A percentile compares a stretch with the other conserved stretches of the same genome.
Conservation (phyloP, 257 asterid genomes). For the Rhazya stricta region DNA sequence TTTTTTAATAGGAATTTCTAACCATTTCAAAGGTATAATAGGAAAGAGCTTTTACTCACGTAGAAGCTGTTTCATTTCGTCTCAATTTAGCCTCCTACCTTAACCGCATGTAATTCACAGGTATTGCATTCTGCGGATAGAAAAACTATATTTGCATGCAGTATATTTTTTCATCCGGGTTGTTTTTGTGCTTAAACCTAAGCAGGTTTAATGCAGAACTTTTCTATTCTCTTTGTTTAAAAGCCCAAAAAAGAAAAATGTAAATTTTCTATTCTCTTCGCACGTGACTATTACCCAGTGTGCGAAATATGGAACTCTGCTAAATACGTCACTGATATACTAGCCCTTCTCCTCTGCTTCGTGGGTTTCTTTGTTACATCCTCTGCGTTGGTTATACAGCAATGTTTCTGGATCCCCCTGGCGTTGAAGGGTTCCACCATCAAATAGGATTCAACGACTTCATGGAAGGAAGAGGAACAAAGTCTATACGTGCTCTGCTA, state of each 20-base stretch:
- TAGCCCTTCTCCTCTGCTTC: not conserved
- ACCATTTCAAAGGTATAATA: not conserved
- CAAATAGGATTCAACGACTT: not conserved
- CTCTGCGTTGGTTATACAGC: not conserved
- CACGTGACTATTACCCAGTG: not conserved
- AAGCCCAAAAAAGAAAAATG: no score
- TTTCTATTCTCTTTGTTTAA: not conserved
- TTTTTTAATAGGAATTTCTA: not conserved
- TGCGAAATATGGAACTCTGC: not conserved
- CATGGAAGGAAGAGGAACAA: not conserved
- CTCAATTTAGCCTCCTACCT: not conserved
- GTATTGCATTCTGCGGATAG: not conserved
- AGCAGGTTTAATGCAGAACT: not conserved
- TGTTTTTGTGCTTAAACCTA: not conserved
- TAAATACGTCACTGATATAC: not conserved
- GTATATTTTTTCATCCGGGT: not conserved
- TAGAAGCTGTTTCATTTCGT: not conserved
- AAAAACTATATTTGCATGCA: not conserved
- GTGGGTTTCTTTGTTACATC: not conserved
- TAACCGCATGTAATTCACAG: not conserved
- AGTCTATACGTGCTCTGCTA: not conserved
- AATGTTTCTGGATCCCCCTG: not conserved
- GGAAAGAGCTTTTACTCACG: not conserved
- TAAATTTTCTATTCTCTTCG: not conserved
- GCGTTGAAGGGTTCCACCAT: slow-evolving; percentile 1